Percentiles rank a stretch among this genome's conserved stretches.
Conservation (phyloP, 2,329 filamentous ascomycete genomes). For the Ascochyta koolunga region DNA sequence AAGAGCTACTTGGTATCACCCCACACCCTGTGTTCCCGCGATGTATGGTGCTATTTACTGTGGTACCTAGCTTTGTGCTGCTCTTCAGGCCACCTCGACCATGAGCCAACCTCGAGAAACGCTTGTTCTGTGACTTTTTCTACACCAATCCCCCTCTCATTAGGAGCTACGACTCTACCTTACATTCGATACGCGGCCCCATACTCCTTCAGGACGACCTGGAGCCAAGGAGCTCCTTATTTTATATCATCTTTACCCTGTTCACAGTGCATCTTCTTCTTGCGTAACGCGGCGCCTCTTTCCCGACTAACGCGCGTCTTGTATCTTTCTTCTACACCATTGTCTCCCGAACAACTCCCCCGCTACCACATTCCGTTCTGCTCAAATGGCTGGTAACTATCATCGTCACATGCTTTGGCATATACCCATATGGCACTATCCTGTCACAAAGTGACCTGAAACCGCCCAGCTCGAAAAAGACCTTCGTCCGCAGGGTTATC, state of each 20-base stretch:
- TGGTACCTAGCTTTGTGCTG: slow-evolving; percentile 25
- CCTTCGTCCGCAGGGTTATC: slow-evolving; percentile 27
- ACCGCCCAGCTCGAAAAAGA: slow-evolving; percentile 19
- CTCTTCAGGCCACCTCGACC: background rate
- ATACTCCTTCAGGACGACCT: background rate
- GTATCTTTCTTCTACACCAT: background rate
- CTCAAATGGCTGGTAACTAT: background rate
- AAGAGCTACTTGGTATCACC: slow-evolving; percentile 34
- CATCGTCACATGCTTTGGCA: background rate
- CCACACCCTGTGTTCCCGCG: slow-evolving; percentile 26
- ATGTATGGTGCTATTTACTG: slow-evolving; percentile 35
- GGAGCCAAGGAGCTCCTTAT: background rate
- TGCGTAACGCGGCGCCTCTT: slow-evolving; percentile 22
- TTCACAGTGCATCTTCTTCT: background rate
- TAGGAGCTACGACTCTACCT: background rate
- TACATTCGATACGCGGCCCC: background rate
- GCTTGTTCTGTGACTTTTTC: slow-evolving; percentile 8
- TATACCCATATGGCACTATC: background rate
- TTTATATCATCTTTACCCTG: background rate
- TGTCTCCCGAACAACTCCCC: background rate
- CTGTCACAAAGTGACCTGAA: background rate
- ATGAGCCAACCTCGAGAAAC: background rate
- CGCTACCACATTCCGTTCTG: background rate
- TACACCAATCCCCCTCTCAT: background rate
- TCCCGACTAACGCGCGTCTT: slow-evolving; percentile 12